Percentiles rank a stretch among this genome's conserved stretches.
Evolutionary conservation across 192 early-diverging fungal species (phyloP).

Genomic region (Glomus cerebriforme): DNA sequence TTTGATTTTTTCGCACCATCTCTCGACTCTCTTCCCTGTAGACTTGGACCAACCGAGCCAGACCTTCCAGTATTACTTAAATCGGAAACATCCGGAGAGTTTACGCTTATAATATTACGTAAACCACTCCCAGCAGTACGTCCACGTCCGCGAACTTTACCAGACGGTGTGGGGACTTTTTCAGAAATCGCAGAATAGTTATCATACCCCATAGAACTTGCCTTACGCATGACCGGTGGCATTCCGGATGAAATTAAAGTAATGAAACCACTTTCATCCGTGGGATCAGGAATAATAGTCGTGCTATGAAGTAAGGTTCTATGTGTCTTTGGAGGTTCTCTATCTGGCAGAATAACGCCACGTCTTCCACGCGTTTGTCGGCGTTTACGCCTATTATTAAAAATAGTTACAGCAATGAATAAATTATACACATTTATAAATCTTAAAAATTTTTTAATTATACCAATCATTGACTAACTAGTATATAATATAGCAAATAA

Average conservation of each 20-base stretch:
- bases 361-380: conserved; percentile 76
- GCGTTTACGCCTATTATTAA: conserved; percentile 71
- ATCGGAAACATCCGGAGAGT: conserved; percentile 2
- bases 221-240: conserved; percentile 25
- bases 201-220: conserved; percentile 37
- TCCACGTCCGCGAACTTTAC: conserved; percentile 36
- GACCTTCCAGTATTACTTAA: conserved; percentile 2
- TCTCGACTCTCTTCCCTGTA: neutral
- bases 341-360: conserved; percentile 66
- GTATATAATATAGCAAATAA: neutral
- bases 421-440: too few species aligned
- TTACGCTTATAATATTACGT: neutral
- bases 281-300: conserved; percentile 6
- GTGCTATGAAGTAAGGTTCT: conserved; percentile 52
- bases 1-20: neutral
- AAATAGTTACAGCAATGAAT: neutral
- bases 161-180: conserved; percentile 16
- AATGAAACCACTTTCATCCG: conserved; percentile 24
- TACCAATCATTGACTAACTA: too few species aligned
- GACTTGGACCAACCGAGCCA: conserved; percentile 8
- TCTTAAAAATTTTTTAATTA: too few species aligned
- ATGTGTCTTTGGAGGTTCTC: conserved; percentile 68
- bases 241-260: conserved; percentile 16
- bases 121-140: conserved; percentile 28
- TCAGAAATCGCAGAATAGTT: conserved; percentile 34